phyloP scores from a whole-genome alignment of 257 asterid species.

The Solanum chmielewskii region DNA sequence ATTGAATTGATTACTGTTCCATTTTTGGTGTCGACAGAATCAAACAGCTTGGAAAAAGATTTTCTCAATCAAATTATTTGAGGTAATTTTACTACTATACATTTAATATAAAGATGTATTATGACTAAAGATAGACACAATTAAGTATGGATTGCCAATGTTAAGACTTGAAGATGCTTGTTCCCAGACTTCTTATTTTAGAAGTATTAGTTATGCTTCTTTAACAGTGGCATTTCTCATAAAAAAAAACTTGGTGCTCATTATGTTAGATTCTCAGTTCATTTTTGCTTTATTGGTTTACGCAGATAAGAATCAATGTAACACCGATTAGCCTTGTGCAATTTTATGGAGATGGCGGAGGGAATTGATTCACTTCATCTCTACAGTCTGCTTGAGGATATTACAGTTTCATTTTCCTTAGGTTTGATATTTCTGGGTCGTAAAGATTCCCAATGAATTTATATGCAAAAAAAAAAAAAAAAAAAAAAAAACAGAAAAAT shows the following conservation, averaged over 20 bases:
- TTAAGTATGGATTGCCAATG: not conserved
- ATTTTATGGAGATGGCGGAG: not conserved
- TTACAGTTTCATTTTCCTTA: not conserved
- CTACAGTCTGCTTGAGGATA: not conserved
- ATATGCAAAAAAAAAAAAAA: not conserved
- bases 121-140: not conserved
- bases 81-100: not conserved
- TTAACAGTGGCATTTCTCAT: not conserved
- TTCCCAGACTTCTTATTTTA: not conserved
- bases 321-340: not conserved
- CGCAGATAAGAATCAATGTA: not conserved
- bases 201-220: not conserved
- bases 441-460: not conserved
- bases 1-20: not conserved
- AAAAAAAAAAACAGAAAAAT: not conserved
- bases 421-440: not conserved
- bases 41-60: not conserved
- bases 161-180: not conserved
- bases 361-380: not conserved
- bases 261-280: not conserved
- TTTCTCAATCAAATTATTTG: not conserved
- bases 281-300: not conserved
- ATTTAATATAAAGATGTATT: not conserved
- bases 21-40: not conserved
- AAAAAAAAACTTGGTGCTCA: not conserved